Evolutionary conservation across 768 basidiomycete genomes (phyloP), one percentile per base, ranked within the genome.

Genomic region (Amanita rimosa): DNA sequence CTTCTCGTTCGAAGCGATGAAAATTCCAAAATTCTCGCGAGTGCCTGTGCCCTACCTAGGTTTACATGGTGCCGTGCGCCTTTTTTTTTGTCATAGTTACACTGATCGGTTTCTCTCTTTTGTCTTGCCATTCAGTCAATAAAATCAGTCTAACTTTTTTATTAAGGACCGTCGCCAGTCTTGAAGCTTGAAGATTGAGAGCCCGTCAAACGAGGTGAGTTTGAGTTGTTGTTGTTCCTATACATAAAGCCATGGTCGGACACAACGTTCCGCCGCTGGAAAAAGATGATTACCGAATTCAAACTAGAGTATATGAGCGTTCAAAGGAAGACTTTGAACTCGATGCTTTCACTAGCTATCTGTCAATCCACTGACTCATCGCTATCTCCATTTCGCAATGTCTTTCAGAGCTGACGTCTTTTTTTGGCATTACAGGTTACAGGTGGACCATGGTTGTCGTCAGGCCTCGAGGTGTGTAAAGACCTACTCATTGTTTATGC

Each of bases 261-360:
- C 4, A 7, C n/a, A n/a, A n/a, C 39, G 10, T 19, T 22, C 38
- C n/a, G 27, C 47, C 33, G 9, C 14, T 14, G 11, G 16, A 42
- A 49, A 42, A 49, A 56, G 81, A 84, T 82, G 83, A 86, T 69
- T 53, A 65, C 60, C 71, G 66, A 69, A 78, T 64, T 84, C 85
- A 89, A 89, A 89, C 85, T 89, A 89, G 85, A 88, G 85, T 89
- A 81, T 87, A 74, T 88, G 85, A 89, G 85, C 65, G 79, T 72
- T 65, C 52, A 53, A 54, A 57, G n/a, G 6, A 6, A 26, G 1
- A 8, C 3, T 29, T 29, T 29, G 27, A 64, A 75, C 76, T 68
- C 82, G 57, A 81, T 87, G 85, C 75, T 86, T 80, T 82, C 52
- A 73, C 52, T 63, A 58, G 73, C 68, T 71, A 75, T 76, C 55